Conservation (phyloP, 148 eudicot species). For the Chenopodium suecicum region DNA sequence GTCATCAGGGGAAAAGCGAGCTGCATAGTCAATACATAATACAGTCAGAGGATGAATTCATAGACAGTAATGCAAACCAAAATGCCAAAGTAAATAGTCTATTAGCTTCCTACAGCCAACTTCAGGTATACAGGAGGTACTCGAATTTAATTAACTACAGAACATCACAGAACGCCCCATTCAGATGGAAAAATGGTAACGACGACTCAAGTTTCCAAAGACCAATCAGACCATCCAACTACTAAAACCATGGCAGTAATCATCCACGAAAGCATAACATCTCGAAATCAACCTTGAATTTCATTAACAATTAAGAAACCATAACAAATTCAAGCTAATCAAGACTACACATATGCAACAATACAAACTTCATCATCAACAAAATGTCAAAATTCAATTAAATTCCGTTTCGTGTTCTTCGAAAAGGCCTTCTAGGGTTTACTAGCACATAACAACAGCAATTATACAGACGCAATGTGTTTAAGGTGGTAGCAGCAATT, state of each 20-base stretch:
- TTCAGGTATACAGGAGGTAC: background rate
- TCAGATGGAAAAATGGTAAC: background rate
- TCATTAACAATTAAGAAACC: background rate
- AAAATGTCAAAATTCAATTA: background rate
- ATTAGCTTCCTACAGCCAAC: too few relatives aligned
- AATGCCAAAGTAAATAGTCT: background rate
- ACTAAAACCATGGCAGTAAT: background rate
- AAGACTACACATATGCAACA: background rate
- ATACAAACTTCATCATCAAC: background rate
- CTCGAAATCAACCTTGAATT: background rate
- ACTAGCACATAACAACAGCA: background rate
- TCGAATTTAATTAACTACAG: background rate
- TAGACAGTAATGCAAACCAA: background rate
- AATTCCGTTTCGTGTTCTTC: background rate
- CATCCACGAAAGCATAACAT: background rate
- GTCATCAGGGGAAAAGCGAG: conserved; percentile 99
- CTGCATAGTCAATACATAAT: conserved; percentile 34
- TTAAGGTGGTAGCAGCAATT: background rate
- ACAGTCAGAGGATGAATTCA: background rate
- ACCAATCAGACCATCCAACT: background rate
- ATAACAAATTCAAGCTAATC: background rate
- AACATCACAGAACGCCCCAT: background rate
- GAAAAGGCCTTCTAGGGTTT: background rate
- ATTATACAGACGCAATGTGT: background rate
- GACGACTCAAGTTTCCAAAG: background rate